Evolutionary conservation across 805 yeast species (phyloP).

Genomic region (Barnettozyma siamensis): DNA sequence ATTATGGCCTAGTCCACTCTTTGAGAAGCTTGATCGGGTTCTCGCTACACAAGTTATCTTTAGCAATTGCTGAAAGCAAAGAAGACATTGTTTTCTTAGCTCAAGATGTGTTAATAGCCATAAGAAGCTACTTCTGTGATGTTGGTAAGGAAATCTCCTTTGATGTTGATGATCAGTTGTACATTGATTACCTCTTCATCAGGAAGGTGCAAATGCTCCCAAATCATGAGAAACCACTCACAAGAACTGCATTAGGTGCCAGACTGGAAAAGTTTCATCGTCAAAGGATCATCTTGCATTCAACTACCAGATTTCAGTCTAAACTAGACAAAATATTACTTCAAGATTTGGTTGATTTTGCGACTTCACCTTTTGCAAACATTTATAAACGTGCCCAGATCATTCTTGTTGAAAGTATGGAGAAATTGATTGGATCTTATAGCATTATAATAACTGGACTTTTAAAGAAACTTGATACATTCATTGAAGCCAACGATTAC

Average conservation of each 20-base stretch:
- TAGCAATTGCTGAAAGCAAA: conserved; percentile 40
- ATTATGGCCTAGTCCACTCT: conserved; percentile 51
- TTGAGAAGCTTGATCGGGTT: conserved; percentile 55
- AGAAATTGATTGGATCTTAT: conserved; percentile 63
- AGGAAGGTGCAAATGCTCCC: conserved; percentile 57
- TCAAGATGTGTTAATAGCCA: conserved; percentile 54
- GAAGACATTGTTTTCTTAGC: conserved; percentile 62
- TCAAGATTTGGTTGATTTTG: conserved; percentile 55
- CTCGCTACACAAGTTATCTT: conserved; percentile 52
- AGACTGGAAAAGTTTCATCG: conserved; percentile 70
- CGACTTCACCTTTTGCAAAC: conserved; percentile 66
- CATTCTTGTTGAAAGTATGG: conserved; percentile 61
- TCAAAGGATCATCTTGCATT: conserved; percentile 63
- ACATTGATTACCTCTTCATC: conserved; percentile 49
- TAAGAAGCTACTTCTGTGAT: conserved; percentile 75
- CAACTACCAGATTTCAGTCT: conserved; percentile 68
- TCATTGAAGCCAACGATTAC: conserved; percentile 43
- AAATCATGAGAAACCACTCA: conserved; percentile 60
- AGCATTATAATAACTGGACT: conserved; percentile 45
- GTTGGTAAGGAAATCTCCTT: conserved; percentile 68
- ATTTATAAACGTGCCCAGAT: conserved; percentile 67
- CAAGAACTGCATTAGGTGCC: conserved; percentile 73
- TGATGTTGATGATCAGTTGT: conserved; percentile 47
- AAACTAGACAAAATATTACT: conserved; percentile 57
- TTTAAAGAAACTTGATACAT: conserved; percentile 42